A percentile compares a stretch with the other conserved stretches of the same genome.
These are phyloP conservation scores for Myxozyma vanderwaltii DNA, from an alignment of 805 yeast genomes.

Conservation along the genomic window DNA sequence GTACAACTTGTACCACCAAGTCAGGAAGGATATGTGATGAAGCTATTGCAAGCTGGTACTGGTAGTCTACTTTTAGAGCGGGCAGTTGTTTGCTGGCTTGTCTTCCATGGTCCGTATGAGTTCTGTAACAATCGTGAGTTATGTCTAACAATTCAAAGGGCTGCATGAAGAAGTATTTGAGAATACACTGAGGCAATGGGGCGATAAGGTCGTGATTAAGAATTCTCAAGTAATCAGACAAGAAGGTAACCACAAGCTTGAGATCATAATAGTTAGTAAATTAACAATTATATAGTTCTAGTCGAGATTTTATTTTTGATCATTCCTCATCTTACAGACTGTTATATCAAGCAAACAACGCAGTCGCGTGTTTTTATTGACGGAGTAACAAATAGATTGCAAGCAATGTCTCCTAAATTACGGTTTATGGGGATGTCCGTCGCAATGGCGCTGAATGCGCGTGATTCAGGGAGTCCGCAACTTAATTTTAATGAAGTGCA, in stretches of 20 bases:
- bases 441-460: slow-evolving; percentile 50
- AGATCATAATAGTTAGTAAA: neutral
- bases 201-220: slow-evolving; percentile 17
- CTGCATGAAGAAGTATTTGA: slow-evolving; percentile 21
- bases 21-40: slow-evolving; percentile 7
- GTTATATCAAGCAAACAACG: slow-evolving; percentile 32
- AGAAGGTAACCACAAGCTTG: slow-evolving; percentile 10
- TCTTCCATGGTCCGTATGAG: slow-evolving; percentile 8
- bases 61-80: slow-evolving; percentile 9
- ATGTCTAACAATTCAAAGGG: neutral
- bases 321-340: slow-evolving; percentile 14
- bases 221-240: slow-evolving; percentile 19
- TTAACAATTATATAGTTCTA: neutral
- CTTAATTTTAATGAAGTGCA: slow-evolving; percentile 39
- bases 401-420: slow-evolving; percentile 49
- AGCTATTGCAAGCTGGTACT: neutral
- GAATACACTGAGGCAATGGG: slow-evolving; percentile 16
- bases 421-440: slow-evolving; percentile 59
- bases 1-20: slow-evolving; percentile 5
- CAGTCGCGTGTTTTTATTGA: slow-evolving; percentile 48
- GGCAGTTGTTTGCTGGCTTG: slow-evolving; percentile 21
- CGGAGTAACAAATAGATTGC: slow-evolving; percentile 58
- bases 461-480: slow-evolving; percentile 17
- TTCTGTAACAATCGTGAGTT: neutral
- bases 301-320: slow-evolving; percentile 18